A percentile compares a stretch with the other conserved stretches of the same genome.
Evolutionary conservation across 2,329 filamentous ascomycete genomes (phyloP).

Genomic region (Trichoderma koningiopsis): DNA sequence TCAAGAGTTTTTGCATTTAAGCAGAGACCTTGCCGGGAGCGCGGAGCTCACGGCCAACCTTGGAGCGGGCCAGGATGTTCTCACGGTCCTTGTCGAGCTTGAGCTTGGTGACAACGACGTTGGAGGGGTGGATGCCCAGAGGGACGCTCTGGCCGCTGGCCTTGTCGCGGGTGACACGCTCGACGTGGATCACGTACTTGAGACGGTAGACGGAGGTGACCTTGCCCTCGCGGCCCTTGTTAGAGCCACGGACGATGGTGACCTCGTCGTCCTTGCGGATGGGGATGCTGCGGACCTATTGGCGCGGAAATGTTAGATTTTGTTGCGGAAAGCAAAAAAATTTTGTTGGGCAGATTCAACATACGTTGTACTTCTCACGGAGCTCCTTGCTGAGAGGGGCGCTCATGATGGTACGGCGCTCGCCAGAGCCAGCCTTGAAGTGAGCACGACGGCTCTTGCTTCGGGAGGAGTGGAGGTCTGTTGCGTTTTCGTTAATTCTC

Average conservation of each 20-base stretch:
- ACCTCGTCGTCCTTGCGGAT: constrained; percentile 98
- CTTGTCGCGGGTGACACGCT: constrained; percentile 97
- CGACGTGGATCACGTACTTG: constrained; percentile 96
- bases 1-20: constrained; percentile 26
- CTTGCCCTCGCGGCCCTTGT: constrained; percentile 99
- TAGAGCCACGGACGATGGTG: constrained; percentile 83
- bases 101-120: constrained; percentile 98
- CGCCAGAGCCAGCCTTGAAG: constrained; percentile 92
- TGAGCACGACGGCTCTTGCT: constrained; percentile 99
- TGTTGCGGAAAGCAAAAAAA: constrained; percentile 14
- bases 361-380: constrained; percentile 97
- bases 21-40: constrained; percentile 70
- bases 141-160: constrained; percentile 94
- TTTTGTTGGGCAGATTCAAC: constrained; percentile 38
- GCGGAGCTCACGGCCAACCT: constrained; percentile 74
- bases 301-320: not conserved
- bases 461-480: constrained; percentile 74
- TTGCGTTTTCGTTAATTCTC: constrained; percentile 4
- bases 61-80: constrained; percentile 83
- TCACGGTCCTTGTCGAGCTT: constrained; percentile 97
- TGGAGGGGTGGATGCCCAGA: constrained; percentile 91
- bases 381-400: constrained; percentile 95
- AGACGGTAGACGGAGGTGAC: constrained; percentile 96
- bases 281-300: constrained; percentile 88
- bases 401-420: constrained; percentile 96